These are phyloP conservation scores for Plasmodium falciparum DNA, from an alignment of 169 alveolate genomes.

Conservation along the genomic window DNA sequence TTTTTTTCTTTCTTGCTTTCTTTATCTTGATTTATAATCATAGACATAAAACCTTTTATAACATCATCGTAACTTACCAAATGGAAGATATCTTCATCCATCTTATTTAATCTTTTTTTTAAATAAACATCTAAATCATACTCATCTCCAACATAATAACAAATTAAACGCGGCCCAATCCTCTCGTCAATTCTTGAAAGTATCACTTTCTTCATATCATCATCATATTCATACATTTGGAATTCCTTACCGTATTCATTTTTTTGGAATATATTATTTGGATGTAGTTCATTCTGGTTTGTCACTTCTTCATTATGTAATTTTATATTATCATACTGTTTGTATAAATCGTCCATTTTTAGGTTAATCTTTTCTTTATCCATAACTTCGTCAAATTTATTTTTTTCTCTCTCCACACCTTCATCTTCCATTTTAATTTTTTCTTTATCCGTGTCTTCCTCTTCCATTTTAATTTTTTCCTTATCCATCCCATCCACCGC, in stretches of 20 bases:
- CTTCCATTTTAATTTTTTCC: too few relatives aligned
- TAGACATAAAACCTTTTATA: slow-evolving; percentile 4
- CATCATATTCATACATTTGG: neutral
- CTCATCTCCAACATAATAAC: slow-evolving; percentile 29
- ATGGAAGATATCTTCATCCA: slow-evolving; percentile 11
- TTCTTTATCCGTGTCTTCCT: too few relatives aligned
- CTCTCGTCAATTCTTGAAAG: slow-evolving; percentile 35
- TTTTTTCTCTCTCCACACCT: too few relatives aligned
- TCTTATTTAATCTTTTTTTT: slow-evolving; percentile 13
- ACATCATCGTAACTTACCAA: slow-evolving; percentile 41
- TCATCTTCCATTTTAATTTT: too few relatives aligned
- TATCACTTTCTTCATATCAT: slow-evolving; percentile 34
- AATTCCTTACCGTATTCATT: neutral
- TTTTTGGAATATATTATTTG: neutral
- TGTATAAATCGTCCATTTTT: neutral
- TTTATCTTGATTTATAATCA: neutral
- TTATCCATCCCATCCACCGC: neutral
- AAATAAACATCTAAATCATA: slow-evolving; percentile 32
- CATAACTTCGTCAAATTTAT: too few relatives aligned
- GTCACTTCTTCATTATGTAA: neutral
- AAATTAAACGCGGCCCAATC: slow-evolving; percentile 52
- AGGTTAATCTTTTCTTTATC: neutral
- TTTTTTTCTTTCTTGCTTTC: neutral
- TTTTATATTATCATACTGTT: neutral
- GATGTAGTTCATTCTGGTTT: neutral